phyloP scores from a whole-genome alignment of 345 rosid species.

The Erysimum cheiranthoides region DNA sequence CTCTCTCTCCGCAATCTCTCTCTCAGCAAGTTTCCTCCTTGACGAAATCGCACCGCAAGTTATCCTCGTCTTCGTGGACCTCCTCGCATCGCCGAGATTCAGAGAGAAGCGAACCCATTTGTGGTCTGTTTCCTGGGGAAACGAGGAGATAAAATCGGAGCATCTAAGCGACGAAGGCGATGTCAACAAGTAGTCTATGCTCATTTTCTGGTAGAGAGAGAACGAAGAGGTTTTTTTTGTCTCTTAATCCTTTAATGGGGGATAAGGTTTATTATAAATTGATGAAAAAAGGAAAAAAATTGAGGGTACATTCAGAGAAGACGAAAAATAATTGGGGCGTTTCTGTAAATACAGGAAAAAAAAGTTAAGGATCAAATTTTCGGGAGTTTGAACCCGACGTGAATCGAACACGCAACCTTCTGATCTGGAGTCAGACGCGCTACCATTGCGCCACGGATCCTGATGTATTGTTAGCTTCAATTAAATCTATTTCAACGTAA shows the following conservation, averaged over 20 bases:
- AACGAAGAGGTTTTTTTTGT: neutral
- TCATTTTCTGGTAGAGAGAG: slow-evolving; percentile 30
- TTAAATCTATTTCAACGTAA: neutral
- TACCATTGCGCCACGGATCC: slow-evolving; percentile 99
- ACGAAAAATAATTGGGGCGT: neutral
- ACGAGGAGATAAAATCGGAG: slow-evolving; percentile 34
- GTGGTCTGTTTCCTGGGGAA: neutral
- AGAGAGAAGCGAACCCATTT: slow-evolving; percentile 29
- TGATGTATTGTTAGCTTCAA: fast-evolving
- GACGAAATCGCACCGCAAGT: slow-evolving; percentile 58
- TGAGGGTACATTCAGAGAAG: neutral
- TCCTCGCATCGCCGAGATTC: slow-evolving; percentile 7
- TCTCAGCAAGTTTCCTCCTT: slow-evolving; percentile 51
- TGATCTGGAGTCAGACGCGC: slow-evolving; percentile 99
- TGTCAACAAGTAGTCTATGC: slow-evolving; percentile 27
- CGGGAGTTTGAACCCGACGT: slow-evolving; percentile 67
- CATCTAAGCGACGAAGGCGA: slow-evolving; percentile 42
- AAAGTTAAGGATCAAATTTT: neutral
- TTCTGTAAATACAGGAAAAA: slow-evolving; percentile 10
- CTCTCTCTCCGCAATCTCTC: slow-evolving; percentile 53
- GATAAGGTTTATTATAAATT: slow-evolving; percentile 29
- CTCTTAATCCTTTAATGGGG: neutral
- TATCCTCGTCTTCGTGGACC: slow-evolving; percentile 32
- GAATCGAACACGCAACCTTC: slow-evolving; percentile 99
- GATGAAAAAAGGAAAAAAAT: neutral